Evolutionary conservation across 108 stramenopile genomes (phyloP), one percentile per base, ranked within the genome.

Genomic region (Cyclotella cryptica): DNA sequence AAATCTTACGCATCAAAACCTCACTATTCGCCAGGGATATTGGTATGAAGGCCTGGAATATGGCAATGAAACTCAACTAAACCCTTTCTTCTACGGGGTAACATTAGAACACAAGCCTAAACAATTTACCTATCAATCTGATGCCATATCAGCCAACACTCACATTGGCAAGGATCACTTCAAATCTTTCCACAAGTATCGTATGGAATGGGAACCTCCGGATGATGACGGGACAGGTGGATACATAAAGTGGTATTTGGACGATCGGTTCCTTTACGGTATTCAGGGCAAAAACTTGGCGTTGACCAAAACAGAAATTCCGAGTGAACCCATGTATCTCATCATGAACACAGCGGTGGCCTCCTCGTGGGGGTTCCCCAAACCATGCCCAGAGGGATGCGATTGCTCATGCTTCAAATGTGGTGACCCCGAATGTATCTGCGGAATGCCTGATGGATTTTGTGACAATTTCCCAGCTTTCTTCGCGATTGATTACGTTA

Each of bases 21-120:
- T 35, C 27, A 35, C 35, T 68, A 30, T 7, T 59, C 66, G 11
- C 19, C 53, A 93, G 92, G 90, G 90, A 29, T 79, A 86, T 65
- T 96, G 95, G 95, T 96, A 96, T 70, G 81, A 77, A 58, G 91
- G 81, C 11, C 54, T 96, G 68, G 85, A 94, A 71, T 96, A 96
- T 72, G 79, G 87, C n/a, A 93, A 88, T 67, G 49, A 22, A 70
- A 90, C 93, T 45, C 82, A 86, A 57, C 69, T 96, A 66, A 96
- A 96, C 83, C 89, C 89, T 21, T 96, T 94, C 88, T 96, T 96
- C 70, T 96, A 96, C 66, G 95, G 95, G 19, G 91, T 92, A 7
- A 93, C 84, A 14, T 73, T 96, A 7, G 77, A 84, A 17, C 93
- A 94, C 69, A 78, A 90, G 70, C 88, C 90, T 6, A 90, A 92